Percentiles rank a stretch among this genome's conserved stretches.
phyloP scores from a whole-genome alignment of 345 rosid genomes.

The Hypericum androsaemum region DNA sequence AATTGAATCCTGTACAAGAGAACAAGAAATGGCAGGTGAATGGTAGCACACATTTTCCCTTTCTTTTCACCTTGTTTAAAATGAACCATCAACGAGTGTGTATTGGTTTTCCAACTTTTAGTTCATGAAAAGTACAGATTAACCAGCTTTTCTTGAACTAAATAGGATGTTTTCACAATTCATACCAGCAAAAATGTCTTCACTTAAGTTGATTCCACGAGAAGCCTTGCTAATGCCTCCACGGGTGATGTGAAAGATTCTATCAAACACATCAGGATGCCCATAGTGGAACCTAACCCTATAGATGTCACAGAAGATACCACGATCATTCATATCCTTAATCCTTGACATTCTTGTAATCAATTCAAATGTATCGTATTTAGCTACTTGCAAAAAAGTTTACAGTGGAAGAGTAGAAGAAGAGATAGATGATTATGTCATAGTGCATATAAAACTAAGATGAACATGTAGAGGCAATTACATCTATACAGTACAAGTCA shows the following conservation, averaged over 20 bases:
- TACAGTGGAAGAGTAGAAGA: no score
- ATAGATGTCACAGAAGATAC: constrained; percentile 5
- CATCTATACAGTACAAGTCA: no score
- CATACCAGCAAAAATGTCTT: constrained; percentile 96
- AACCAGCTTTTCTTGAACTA: background rate
- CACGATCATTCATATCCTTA: background rate
- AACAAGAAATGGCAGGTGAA: constrained; percentile 7
- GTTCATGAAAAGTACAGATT: constrained; percentile 4
- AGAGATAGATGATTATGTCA: no score
- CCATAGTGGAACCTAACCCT: constrained; percentile 98
- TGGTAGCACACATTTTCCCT: no score
- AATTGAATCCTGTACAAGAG: constrained; percentile 64
- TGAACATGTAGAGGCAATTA: no score
- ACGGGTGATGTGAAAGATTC: constrained; percentile 88
- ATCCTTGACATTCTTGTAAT: no score
- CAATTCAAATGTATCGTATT: no score
- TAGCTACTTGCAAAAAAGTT: no score
- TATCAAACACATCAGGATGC: constrained; percentile 91
- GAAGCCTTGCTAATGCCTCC: constrained; percentile 99
- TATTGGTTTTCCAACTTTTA: no score
- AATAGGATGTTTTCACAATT: constrained; percentile 4
- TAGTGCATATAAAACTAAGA: no score
- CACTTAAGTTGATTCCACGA: constrained; percentile 85
- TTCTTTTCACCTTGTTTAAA: no score
- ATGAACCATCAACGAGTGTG: no score